Conservation (phyloP, 2,329 filamentous ascomycete genomes). For the Microsporum ferrugineum region DNA sequence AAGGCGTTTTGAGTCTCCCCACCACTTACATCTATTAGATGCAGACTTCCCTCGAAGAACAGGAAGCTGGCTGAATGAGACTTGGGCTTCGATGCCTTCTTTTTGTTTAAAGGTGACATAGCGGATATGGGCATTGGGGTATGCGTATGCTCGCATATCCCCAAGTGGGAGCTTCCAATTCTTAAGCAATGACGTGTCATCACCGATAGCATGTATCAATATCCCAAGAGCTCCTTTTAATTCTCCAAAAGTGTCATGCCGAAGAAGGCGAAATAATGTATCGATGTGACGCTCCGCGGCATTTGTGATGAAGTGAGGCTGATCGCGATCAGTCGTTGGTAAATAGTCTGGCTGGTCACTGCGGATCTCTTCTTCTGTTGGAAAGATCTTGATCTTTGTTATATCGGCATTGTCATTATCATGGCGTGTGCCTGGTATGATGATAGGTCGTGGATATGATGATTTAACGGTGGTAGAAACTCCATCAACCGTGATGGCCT, state of each 20-base stretch:
- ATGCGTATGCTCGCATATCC: slow-evolving; percentile 15
- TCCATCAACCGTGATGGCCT: not conserved
- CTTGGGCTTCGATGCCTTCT: slow-evolving; percentile 36
- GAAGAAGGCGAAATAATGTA: slow-evolving; percentile 44
- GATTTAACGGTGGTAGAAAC: not conserved
- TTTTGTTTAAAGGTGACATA: slow-evolving; percentile 27
- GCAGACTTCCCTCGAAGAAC: slow-evolving; percentile 14
- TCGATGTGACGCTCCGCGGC: slow-evolving; percentile 38
- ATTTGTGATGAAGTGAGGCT: slow-evolving; percentile 32
- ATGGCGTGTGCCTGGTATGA: slow-evolving; percentile 29
- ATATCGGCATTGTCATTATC: slow-evolving; percentile 43
- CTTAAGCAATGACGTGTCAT: not conserved
- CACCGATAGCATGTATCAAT: slow-evolving; percentile 23
- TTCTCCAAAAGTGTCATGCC: slow-evolving; percentile 46
- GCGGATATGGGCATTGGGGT: not conserved
- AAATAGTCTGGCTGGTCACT: slow-evolving; percentile 13
- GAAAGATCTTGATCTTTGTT: slow-evolving; percentile 38
- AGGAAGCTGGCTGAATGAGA: slow-evolving; percentile 37
- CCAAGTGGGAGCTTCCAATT: slow-evolving; percentile 15
- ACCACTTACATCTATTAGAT: slow-evolving; percentile 38
- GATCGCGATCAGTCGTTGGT: slow-evolving; percentile 24
- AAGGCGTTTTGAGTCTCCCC: slow-evolving; percentile 40
- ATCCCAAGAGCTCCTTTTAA: slow-evolving; percentile 34
- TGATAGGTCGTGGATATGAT: not conserved
- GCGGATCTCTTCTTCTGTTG: slow-evolving; percentile 39